Conservation (phyloP, 805 yeast genomes). For the Yamadazyma kitorensis region DNA sequence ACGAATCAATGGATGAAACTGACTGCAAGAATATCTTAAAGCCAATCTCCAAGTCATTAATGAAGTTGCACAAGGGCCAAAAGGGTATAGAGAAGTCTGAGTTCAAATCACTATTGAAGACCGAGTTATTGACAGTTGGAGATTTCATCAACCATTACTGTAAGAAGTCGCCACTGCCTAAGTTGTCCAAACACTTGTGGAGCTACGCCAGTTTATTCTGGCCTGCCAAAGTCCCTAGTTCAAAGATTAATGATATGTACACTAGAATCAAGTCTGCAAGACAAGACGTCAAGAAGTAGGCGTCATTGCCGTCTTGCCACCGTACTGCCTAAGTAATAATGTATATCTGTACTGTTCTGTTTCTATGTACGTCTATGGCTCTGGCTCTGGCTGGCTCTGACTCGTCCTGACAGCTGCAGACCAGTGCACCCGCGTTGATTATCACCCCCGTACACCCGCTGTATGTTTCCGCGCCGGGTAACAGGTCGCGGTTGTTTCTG, state of each 20-base stretch:
- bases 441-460: too few relatives aligned
- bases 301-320: too few relatives aligned
- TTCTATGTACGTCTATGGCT: too few relatives aligned
- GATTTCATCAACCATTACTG: slow-evolving; percentile 47
- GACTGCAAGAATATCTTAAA: slow-evolving; percentile 59
- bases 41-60: slow-evolving; percentile 65
- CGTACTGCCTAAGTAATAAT: too few relatives aligned
- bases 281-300: too few relatives aligned
- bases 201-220: slow-evolving; percentile 78
- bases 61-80: slow-evolving; percentile 66
- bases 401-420: too few relatives aligned
- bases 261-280: slow-evolving; percentile 52
- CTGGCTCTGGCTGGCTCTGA: too few relatives aligned
- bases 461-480: too few relatives aligned
- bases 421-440: too few relatives aligned
- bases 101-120: slow-evolving; percentile 69
- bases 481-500: not conserved
- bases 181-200: slow-evolving; percentile 69
- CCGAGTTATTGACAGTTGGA: slow-evolving; percentile 71
- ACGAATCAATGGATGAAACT: slow-evolving; percentile 76
- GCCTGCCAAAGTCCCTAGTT: slow-evolving; percentile 82
- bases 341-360: too few relatives aligned
- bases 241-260: slow-evolving; percentile 75
- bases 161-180: slow-evolving; percentile 23
- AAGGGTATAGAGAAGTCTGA: slow-evolving; percentile 71